Base-by-base conservation (phyloP, 2,329 filamentous ascomycete genomes). In the Aspergillus piperis region DNA sequence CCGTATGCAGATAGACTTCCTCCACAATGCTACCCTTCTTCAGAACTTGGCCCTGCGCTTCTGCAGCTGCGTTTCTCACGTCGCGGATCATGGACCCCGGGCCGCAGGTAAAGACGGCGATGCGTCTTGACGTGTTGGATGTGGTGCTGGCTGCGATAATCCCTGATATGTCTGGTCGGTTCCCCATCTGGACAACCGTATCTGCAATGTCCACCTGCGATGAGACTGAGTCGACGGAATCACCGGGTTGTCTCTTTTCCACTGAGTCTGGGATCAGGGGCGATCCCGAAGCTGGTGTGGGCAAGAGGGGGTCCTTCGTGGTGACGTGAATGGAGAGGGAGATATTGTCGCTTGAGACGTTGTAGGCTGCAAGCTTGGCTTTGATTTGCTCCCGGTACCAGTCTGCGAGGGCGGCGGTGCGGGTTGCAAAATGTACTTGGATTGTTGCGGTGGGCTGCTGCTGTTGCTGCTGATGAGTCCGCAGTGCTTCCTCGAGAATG, bases 1-100 rank as follows among this genome's bases (percentile, higher is more conserved):
- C 81, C 21, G 76, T 75, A 69, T 83, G 81, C 58, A 83, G 62
- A 69, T 80, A 82, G 2, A 82, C 71, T 32, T 77, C 75, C 51
- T 65, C 68, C n/a, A 23, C 44, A 13, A 15, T 1, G 63, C 25
- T 17, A 32, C 66, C 5, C 68, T 72, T 17, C 65, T 73, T 7
- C 80, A 54, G 25, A 11, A 78, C 73, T 7, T 62, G 61, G 57
- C 75, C 52, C 57, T 83, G 80, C 42, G 75, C 76, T n/a, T 56
- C 56, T 1, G 81, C 80, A 19, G 80, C 80, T 7, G 79, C 80
- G 68, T 81, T 79, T 2, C 79, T 71, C 8, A 81, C 77, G 71
- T 83, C 81, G 54, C 79, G 70, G 54, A 81, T 72, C 80, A 83
- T 81, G 3, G 75, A 78, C 21, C 68, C 54, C 1, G 80, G 80